Percentiles rank a stretch among this genome's conserved stretches.
Conservation (phyloP, 257 asterid species). For the Fraxinus pennsylvanica region DNA sequence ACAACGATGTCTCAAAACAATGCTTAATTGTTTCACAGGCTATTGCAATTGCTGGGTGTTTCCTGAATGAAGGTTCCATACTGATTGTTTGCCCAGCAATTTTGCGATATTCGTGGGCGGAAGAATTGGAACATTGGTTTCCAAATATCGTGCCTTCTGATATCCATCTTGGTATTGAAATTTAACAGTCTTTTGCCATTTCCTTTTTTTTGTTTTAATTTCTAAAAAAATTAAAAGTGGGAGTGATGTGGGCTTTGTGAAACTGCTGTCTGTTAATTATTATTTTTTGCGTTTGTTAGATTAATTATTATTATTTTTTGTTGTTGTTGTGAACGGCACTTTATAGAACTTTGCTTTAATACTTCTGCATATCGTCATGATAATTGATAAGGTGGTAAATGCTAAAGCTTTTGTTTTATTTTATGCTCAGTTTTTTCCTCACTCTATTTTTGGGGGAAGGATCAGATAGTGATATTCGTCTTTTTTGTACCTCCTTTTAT, state of each 20-base stretch:
- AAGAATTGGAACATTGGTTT: constrained; percentile 93
- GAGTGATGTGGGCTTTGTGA: constrained; percentile 9
- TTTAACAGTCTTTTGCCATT: constrained; percentile 3
- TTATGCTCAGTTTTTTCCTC: not conserved
- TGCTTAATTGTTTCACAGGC: constrained; percentile 58
- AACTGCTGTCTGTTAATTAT: constrained; percentile 1
- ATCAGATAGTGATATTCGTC: constrained; percentile 12
- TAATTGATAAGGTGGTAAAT: not conserved
- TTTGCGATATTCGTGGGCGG: constrained; percentile 89
- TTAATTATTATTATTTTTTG: not conserved
- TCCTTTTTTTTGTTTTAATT: not conserved
- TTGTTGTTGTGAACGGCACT: not conserved
- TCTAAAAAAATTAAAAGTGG: not conserved
- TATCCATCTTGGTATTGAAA: constrained; percentile 76
- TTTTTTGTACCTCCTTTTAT: not conserved
- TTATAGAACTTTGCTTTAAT: constrained; percentile 9
- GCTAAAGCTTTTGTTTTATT: not conserved
- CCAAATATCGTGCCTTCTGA: constrained; percentile 87
- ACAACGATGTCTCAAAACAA: constrained; percentile 16
- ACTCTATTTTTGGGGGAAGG: not conserved
- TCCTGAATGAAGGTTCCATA: constrained; percentile 77
- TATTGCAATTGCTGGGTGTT: constrained; percentile 83
- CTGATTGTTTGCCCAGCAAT: constrained; percentile 98
- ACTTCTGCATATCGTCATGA: not conserved
- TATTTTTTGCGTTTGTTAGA: not conserved